Conservation (phyloP, 768 basidiomycete species). For the Leucocoprinus leucothites region DNA sequence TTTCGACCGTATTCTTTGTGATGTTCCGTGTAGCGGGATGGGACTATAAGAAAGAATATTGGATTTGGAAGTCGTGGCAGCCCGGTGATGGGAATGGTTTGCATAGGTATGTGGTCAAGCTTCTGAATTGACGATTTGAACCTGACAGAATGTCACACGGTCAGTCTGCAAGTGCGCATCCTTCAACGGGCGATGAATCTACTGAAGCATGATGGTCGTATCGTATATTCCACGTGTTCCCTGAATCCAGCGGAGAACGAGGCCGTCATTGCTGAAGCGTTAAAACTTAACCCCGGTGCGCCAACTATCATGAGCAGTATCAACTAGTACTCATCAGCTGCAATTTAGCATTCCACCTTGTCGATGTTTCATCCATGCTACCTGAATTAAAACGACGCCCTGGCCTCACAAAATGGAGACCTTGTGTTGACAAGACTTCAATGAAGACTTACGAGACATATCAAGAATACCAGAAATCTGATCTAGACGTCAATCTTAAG, state of each 20-base stretch:
- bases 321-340: neutral
- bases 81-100: slow-evolving; percentile 87
- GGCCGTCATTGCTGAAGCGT: slow-evolving; percentile 85
- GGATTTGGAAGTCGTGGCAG: slow-evolving; percentile 94
- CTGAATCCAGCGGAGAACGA: slow-evolving; percentile 98
- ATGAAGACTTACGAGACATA: slow-evolving; percentile 56
- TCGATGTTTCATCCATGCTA: slow-evolving; percentile 72
- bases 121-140: neutral
- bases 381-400: slow-evolving; percentile 72
- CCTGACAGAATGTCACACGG: neutral
- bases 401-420: slow-evolving; percentile 77
- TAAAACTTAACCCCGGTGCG: slow-evolving; percentile 67
- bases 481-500: slow-evolving; percentile 47
- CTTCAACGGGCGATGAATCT: slow-evolving; percentile 90
- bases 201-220: slow-evolving; percentile 76
- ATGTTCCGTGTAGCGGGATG: slow-evolving; percentile 99
- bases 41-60: slow-evolving; percentile 91
- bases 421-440: slow-evolving; percentile 56
- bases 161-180: slow-evolving; percentile 88
- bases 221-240: slow-evolving; percentile 98
- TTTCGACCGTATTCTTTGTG: slow-evolving; percentile 93
- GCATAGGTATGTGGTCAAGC: slow-evolving; percentile 54
- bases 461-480: slow-evolving; percentile 51
- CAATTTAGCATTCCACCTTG: slow-evolving; percentile 63
- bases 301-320: neutral